Conservation (phyloP, 495 filamentous ascomycete species). For the Physcia stellaris region DNA sequence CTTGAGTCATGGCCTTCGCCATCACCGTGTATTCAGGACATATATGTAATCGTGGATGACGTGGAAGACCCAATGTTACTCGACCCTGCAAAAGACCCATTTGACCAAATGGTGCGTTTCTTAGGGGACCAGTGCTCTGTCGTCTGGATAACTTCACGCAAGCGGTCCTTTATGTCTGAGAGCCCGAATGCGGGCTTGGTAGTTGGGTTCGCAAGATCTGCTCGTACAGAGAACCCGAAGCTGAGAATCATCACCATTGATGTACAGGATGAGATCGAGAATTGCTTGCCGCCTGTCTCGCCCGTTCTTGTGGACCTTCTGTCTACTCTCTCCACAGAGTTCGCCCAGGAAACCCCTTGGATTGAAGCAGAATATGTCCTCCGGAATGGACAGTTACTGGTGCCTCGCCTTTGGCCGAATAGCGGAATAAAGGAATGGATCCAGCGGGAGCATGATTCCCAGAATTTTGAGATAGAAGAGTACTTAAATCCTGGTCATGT, state of each 20-base stretch:
- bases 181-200: conserved; percentile 14
- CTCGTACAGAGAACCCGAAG: conserved; percentile 15
- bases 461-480: neutral
- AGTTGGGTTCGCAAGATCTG: conserved; percentile 20
- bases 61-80: neutral
- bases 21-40: too few species aligned
- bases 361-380: neutral
- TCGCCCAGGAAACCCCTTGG: neutral
- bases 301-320: neutral
- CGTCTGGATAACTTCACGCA: neutral
- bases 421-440: neutral
- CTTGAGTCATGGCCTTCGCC: too few species aligned
- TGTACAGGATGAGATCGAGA: neutral
- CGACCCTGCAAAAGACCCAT: neutral
- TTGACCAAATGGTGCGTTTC: neutral
- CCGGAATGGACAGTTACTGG: neutral
- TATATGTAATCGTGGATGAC: conserved; percentile 19
- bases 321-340: neutral
- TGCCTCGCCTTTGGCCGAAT: neutral
- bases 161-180: neutral
- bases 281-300: neutral
- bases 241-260: neutral
- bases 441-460: neutral
- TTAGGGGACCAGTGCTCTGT: neutral
- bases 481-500: neutral